Evolutionary conservation across 208 protist species (phyloP), one percentile per base, ranked within the genome.

Genomic region (Trypanosoma lewisi): DNA sequence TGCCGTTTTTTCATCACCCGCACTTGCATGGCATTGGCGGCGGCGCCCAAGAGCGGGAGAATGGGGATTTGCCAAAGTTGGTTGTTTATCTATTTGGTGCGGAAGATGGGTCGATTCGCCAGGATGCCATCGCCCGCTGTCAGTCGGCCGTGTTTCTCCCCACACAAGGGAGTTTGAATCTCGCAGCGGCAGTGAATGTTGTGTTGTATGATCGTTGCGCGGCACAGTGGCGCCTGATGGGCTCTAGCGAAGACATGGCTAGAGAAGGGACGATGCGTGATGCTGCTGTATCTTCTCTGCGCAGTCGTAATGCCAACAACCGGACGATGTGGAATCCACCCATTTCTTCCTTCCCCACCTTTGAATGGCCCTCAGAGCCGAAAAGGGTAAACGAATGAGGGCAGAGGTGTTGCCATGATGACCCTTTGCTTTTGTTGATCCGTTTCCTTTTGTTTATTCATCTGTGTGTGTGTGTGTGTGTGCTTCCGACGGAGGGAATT

Each of bases 1-100:
- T 93, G 14, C 80, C 76, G 5, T 44, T 53, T 25, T 87, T 70
- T 42, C 33, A 23, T 27, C 82, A 93, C 49, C 76, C 61, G 34
- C 73, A 34, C 67, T n/a, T 57, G 66, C 17, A 17, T 44, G 36
- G 49, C 39, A 12, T 3, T 58, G 19, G 21, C 19, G 42, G 21
- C 25, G 33, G 37, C 28, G 23, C 17, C 33, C 2, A 7, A 23
- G 14, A 34, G 28, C 30, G 9, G 51, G 7, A 30, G 3, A 16
- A 11, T 8, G 1, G 31, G 4, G 8, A 11, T 27, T 27, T 51
- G 39, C 41, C 36, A 5, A 57, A 75, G 37, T 53, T 89, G 50
- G 78, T 87, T 21, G 70, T 87, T 25, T 93, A 93, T 56, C 54
- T 93, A 2, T 82, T 93, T 50, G 82, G 82, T 17, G 63, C 85